Evolutionary conservation across 305 asterid genomes (phyloP).

Genomic region (Plantago rigida): DNA sequence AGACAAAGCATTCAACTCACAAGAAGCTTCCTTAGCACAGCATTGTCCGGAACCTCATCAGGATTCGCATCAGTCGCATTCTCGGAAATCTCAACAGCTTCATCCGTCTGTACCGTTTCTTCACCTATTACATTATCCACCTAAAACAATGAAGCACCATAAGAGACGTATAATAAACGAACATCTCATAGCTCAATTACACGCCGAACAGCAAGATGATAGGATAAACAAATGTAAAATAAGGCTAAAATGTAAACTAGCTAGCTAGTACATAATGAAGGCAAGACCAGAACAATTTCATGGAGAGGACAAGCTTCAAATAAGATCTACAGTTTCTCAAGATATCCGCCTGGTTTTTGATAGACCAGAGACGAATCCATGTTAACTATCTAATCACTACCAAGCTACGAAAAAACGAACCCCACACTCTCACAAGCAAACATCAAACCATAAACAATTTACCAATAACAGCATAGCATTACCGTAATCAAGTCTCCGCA

Average conservation of each 20-base stretch:
- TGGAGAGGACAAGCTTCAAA: background rate
- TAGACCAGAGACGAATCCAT: background rate
- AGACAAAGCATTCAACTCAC: slow-evolving; percentile 59
- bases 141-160: slow-evolving; percentile 27
- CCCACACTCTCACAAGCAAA: too few relatives aligned
- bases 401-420: too few relatives aligned
- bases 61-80: slow-evolving; percentile 38
- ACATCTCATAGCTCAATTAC: slow-evolving; percentile 6
- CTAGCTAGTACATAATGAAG: background rate
- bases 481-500: slow-evolving; percentile 56
- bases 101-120: slow-evolving; percentile 29
- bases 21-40: slow-evolving; percentile 78
- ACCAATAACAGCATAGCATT: slow-evolving; percentile 4
- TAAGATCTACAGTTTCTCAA: background rate
- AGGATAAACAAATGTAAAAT: too few relatives aligned
- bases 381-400: too few relatives aligned
- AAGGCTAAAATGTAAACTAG: background rate
- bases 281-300: background rate
- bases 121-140: slow-evolving; percentile 41
- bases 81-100: slow-evolving; percentile 32
- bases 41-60: slow-evolving; percentile 21
- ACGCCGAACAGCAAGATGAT: background rate
- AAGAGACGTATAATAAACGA: background rate
- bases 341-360: too few relatives aligned
- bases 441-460: too few relatives aligned